Conservation (phyloP, 129 eudicot genomes). For the Logfia minima region DNA sequence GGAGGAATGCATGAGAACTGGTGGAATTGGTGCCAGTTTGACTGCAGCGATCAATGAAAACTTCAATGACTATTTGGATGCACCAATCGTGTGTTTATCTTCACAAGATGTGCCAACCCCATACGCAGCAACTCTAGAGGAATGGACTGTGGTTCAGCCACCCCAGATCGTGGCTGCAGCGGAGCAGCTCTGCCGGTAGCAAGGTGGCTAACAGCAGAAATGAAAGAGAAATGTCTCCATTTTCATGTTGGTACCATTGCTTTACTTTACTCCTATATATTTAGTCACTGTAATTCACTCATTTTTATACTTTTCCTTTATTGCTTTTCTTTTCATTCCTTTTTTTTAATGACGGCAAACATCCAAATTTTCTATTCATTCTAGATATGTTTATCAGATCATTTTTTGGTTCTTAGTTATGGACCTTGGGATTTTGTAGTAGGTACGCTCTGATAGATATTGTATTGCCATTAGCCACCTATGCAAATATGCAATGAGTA, state of each 20-base stretch:
- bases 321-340: not conserved
- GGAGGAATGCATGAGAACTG: slow-evolving; percentile 98
- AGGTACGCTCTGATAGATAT: not conserved
- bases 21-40: slow-evolving; percentile 97
- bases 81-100: slow-evolving; percentile 85
- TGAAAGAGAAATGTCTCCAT: not conserved
- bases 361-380: not conserved
- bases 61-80: slow-evolving; percentile 87
- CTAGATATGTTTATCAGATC: not conserved
- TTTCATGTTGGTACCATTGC: not conserved
- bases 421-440: not conserved
- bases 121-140: slow-evolving; percentile 84
- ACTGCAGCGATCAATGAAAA: slow-evolving; percentile 87
- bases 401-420: not conserved
- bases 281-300: not conserved
- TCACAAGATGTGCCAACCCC: slow-evolving; percentile 99
- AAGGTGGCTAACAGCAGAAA: not conserved
- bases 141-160: slow-evolving; percentile 92
- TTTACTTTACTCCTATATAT: slow-evolving; percentile 5
- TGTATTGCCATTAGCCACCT: not conserved
- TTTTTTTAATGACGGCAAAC: not conserved
- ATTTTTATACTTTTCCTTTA: not conserved
- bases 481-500: not conserved
- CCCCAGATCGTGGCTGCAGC: slow-evolving; percentile 95
- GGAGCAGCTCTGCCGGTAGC: slow-evolving; percentile 82